Conservation (phyloP, 1,284 basidiomycete genomes). For the Uromyces viciae-fabae region DNA sequence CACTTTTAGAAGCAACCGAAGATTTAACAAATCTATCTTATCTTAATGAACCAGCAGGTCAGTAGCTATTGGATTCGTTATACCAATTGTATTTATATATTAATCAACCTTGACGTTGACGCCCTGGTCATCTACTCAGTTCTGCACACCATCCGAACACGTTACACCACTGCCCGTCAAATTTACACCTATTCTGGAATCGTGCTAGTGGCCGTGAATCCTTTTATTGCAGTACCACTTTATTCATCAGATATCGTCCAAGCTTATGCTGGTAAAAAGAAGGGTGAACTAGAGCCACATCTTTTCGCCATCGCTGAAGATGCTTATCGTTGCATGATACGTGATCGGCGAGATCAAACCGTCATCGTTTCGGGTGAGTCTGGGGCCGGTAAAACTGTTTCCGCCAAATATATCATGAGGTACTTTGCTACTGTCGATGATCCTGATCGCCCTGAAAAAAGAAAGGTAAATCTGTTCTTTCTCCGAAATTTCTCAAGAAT, state of each 20-base stretch:
- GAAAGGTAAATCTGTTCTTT: conserved; percentile 63
- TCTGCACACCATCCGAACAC: conserved; percentile 90
- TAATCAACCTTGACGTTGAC: background rate
- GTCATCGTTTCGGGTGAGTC: conserved; percentile 99
- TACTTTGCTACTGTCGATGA: conserved; percentile 98
- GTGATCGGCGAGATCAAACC: conserved; percentile 90
- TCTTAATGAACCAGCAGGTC: conserved; percentile 94
- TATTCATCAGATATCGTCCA: conserved; percentile 95
- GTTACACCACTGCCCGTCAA: conserved; percentile 84
- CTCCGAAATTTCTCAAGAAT: conserved; percentile 17
- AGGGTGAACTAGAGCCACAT: conserved; percentile 95
- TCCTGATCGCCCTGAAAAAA: conserved; percentile 60
- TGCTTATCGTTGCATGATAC: conserved; percentile 95
- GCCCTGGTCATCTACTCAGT: conserved; percentile 60
- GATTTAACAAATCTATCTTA: conserved; percentile 96
- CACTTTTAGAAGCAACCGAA: conserved; percentile 90
- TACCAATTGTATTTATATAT: conserved; percentile 14
- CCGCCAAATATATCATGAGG: conserved; percentile 98
- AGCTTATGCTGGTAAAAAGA: conserved; percentile 84
- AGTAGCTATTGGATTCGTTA: conserved; percentile 49
- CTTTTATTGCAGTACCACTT: conserved; percentile 64
- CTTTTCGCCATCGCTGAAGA: conserved; percentile 99
- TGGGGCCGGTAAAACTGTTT: conserved; percentile 99
- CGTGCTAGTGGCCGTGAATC: conserved; percentile 94
- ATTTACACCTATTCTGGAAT: conserved; percentile 99